Percentiles rank a stretch among this genome's conserved stretches.
Conservation (phyloP, 1,284 basidiomycete genomes). For the Schizophyllum amplum region DNA sequence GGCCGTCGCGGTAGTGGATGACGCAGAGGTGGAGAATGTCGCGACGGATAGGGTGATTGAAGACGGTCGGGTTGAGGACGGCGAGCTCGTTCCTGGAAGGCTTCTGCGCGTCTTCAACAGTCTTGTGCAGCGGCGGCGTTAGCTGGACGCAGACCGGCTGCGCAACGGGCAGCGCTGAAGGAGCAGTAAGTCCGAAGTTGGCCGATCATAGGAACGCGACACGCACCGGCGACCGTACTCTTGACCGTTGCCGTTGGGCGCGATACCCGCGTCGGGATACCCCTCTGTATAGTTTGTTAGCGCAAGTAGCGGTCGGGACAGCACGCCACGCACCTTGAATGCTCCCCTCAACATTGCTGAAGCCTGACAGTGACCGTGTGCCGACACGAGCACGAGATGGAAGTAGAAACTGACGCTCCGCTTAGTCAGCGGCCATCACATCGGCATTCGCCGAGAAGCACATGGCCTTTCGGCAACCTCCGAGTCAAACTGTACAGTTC, state of each 20-base stretch:
- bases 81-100: slow-evolving; percentile 46
- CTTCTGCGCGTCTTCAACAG: slow-evolving; percentile 30
- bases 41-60: slow-evolving; percentile 78
- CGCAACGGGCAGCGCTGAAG: slow-evolving; percentile 20
- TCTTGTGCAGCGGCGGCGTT: slow-evolving; percentile 37
- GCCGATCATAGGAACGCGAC: not conserved
- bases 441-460: too few relatives aligned
- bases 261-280: too few relatives aligned
- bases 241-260: not conserved
- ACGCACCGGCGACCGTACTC: not conserved
- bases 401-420: not conserved
- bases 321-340: too few relatives aligned
- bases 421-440: too few relatives aligned
- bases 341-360: too few relatives aligned
- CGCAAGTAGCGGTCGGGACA: too few relatives aligned
- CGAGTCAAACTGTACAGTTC: slow-evolving; percentile 30
- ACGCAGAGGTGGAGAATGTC: slow-evolving; percentile 94
- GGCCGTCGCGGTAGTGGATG: slow-evolving; percentile 80
- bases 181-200: not conserved
- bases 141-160: slow-evolving; percentile 53
- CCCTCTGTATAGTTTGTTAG: too few relatives aligned
- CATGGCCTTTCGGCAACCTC: slow-evolving; percentile 22
- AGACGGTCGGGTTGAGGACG: slow-evolving; percentile 76
- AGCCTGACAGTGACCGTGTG: too few relatives aligned
- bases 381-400: not conserved